A percentile compares a stretch with the other conserved stretches of the same genome.
Evolutionary conservation across 768 basidiomycete genomes (phyloP).

Genomic region (Tephrocybe sp.): DNA sequence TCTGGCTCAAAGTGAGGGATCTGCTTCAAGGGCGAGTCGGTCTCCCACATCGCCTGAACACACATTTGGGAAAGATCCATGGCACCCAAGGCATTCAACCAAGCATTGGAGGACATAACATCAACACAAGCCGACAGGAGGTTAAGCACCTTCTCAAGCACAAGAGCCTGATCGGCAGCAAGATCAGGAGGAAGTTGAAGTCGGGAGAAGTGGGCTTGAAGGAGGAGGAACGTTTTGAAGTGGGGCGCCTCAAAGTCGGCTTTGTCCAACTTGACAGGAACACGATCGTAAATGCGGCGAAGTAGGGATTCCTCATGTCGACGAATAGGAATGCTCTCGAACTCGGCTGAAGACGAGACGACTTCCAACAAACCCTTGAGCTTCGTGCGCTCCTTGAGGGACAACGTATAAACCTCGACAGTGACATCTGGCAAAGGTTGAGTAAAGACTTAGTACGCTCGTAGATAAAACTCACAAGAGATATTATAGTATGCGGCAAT

Average conservation of each 20-base stretch:
- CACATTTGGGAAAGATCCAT: constrained; percentile 99
- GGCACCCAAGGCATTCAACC: constrained; percentile 89
- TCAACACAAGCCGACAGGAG: constrained; percentile 93
- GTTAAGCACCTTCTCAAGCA: constrained; percentile 89
- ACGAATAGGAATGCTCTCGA: constrained; percentile 92
- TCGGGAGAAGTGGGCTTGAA: constrained; percentile 96
- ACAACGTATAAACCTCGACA: constrained; percentile 94
- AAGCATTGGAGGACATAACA: constrained; percentile 97
- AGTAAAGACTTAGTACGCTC: constrained; percentile 7
- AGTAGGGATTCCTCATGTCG: constrained; percentile 87
- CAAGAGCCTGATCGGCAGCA: constrained; percentile 83
- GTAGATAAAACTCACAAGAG: constrained; percentile 54
- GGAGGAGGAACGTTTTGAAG: constrained; percentile 96
- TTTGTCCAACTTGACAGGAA: constrained; percentile 88
- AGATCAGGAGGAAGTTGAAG: constrained; percentile 91
- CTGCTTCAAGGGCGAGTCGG: constrained; percentile 92
- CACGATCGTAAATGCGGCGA: constrained; percentile 90
- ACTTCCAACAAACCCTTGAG: constrained; percentile 96
- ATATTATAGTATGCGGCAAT: constrained; percentile 97
- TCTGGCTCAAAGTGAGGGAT: constrained; percentile 95
- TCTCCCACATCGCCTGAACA: constrained; percentile 97
- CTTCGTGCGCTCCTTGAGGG: constrained; percentile 94
- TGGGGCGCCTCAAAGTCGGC: constrained; percentile 90
- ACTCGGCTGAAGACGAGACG: constrained; percentile 95
- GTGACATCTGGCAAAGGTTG: constrained; percentile 66